Conservation (phyloP, 2,329 filamentous ascomycete species). For the Apiospora phragmitis region DNA sequence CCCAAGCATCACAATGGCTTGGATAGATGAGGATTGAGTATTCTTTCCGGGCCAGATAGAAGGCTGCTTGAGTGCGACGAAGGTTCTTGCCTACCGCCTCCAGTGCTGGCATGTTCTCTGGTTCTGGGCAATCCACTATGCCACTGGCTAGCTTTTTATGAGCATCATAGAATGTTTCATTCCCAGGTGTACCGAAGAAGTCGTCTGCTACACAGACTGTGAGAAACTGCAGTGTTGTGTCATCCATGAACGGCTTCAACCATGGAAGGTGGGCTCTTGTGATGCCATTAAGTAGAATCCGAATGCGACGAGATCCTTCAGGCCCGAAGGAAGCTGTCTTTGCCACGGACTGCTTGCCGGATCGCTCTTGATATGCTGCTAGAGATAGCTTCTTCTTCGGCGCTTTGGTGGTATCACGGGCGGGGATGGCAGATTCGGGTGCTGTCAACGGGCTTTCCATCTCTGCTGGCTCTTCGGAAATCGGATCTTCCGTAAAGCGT, state of each 20-base stretch:
- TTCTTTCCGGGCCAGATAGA: slow-evolving; percentile 25
- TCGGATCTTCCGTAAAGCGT: slow-evolving; percentile 14
- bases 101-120: slow-evolving; percentile 18
- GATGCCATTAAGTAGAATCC: slow-evolving; percentile 26
- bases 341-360: slow-evolving; percentile 24
- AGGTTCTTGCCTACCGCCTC: slow-evolving; percentile 25
- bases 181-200: slow-evolving; percentile 19
- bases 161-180: slow-evolving; percentile 17
- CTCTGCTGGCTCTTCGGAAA: slow-evolving; percentile 22
- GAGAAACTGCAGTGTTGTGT: slow-evolving; percentile 23
- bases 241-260: slow-evolving; percentile 25
- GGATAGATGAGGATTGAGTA: slow-evolving; percentile 33
- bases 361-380: slow-evolving; percentile 26
- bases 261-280: slow-evolving; percentile 24
- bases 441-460: slow-evolving; percentile 16
- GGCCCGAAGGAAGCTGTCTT: slow-evolving; percentile 27
- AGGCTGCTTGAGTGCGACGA: slow-evolving; percentile 20
- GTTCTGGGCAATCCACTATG: slow-evolving; percentile 17
- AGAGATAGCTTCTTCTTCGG: slow-evolving; percentile 23
- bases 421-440: background rate
- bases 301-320: slow-evolving; percentile 20
- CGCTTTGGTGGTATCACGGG: background rate
- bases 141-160: slow-evolving; percentile 24
- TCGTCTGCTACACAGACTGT: slow-evolving; percentile 26
- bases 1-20: slow-evolving; percentile 23